Conservation (phyloP, 2,329 filamentous ascomycete species). For the Penicillium sumatraense region DNA sequence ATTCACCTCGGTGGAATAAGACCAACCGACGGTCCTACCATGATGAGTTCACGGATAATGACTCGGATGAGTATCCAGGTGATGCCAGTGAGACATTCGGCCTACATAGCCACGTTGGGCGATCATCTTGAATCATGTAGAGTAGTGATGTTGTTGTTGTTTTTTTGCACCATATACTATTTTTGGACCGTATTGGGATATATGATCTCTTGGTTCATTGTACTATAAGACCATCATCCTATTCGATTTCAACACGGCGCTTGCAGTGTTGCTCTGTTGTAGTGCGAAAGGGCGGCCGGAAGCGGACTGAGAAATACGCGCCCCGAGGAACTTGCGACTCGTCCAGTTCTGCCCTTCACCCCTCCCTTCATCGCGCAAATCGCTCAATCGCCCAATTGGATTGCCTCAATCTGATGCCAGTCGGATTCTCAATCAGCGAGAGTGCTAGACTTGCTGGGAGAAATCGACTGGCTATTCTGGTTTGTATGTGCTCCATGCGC, state of each 20-base stretch:
- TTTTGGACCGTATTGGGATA: too few relatives aligned
- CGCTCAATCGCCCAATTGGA: too few relatives aligned
- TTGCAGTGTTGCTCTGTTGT: background rate
- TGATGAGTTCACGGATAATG: conserved; percentile 59
- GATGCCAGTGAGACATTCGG: conserved; percentile 46
- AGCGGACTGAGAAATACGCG: conserved; percentile 42
- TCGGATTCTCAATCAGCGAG: conserved; percentile 9
- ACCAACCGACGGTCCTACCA: conserved; percentile 50
- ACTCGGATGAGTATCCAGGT: conserved; percentile 53
- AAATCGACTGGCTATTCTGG: conserved; percentile 10
- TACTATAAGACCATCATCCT: too few relatives aligned
- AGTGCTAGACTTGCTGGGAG: conserved; percentile 5
- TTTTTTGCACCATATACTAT: background rate
- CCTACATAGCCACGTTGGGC: conserved; percentile 43
- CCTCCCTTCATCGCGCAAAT: conserved; percentile 13
- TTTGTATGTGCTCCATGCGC: conserved; percentile 18
- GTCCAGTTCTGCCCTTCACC: conserved; percentile 12
- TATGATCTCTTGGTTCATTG: background rate
- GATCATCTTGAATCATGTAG: conserved; percentile 10
- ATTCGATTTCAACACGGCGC: too few relatives aligned
- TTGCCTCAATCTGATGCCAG: conserved; percentile 12
- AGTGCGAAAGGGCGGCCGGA: background rate
- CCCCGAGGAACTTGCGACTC: conserved; percentile 26
- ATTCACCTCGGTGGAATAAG: conserved; percentile 28
- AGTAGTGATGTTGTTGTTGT: too few relatives aligned